These are phyloP conservation scores for Auriscalpium orientale DNA, from an alignment of 768 basidiomycete species.

Conservation along the genomic window DNA sequence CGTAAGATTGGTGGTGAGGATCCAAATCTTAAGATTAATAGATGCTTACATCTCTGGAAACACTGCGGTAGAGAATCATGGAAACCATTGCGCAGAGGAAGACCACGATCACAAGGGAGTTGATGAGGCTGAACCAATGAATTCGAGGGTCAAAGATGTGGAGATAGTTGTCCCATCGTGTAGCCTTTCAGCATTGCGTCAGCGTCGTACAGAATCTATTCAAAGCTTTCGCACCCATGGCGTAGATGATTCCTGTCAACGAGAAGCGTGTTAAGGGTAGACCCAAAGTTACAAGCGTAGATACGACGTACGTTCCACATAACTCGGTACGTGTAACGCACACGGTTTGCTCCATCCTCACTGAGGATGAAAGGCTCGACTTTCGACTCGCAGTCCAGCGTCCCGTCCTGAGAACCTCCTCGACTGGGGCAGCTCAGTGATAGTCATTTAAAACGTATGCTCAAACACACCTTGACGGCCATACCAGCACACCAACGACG, in stretches of 20 bases:
- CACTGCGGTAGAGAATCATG: constrained; percentile 80
- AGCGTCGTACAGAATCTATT: constrained; percentile 6
- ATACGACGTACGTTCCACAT: constrained; percentile 60
- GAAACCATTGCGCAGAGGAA: constrained; percentile 93
- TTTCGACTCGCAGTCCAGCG: constrained; percentile 44
- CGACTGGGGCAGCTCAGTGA: constrained; percentile 35
- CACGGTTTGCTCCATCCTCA: constrained; percentile 49
- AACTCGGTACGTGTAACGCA: constrained; percentile 85
- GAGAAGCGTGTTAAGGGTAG: background rate
- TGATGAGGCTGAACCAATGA: constrained; percentile 94
- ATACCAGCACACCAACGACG: constrained; percentile 92
- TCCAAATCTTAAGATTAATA: background rate
- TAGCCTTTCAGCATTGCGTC: constrained; percentile 46
- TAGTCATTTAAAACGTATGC: background rate
- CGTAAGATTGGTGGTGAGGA: constrained; percentile 14
- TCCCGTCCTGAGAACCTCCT: constrained; percentile 49
- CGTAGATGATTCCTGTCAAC: constrained; percentile 68
- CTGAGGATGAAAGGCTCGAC: constrained; percentile 48
- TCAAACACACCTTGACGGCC: constrained; percentile 40
- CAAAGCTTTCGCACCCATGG: constrained; percentile 52
- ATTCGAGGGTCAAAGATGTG: constrained; percentile 91
- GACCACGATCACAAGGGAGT: constrained; percentile 84
- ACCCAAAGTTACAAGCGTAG: background rate
- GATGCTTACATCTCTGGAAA: constrained; percentile 73
- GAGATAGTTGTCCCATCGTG: constrained; percentile 94